Percentiles rank a stretch among this genome's conserved stretches.
phyloP scores from a whole-genome alignment of 441 rosid genomes.

The Adansonia rubrostipa region DNA sequence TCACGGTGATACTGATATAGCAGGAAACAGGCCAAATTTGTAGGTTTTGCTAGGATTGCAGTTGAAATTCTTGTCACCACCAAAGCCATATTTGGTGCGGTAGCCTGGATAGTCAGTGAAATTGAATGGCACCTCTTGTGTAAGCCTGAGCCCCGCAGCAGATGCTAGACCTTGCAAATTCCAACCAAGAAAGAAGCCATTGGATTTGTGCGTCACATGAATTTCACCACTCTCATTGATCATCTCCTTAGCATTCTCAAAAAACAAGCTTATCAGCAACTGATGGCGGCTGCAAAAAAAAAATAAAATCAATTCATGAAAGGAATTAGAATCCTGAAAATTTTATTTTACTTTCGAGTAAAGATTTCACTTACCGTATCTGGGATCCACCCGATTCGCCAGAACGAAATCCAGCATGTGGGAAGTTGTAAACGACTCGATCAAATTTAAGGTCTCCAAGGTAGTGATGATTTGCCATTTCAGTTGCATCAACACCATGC shows the following conservation, averaged over 20 bases:
- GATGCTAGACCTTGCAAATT: constrained; percentile 15
- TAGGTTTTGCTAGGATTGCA: constrained; percentile 27
- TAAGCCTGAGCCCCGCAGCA: not conserved
- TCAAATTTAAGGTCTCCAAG: constrained; percentile 22
- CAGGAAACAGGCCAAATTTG: not conserved
- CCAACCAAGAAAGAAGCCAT: constrained; percentile 33
- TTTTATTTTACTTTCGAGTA: too few relatives aligned
- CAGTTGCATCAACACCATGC: constrained; percentile 42
- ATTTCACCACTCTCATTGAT: constrained; percentile 33
- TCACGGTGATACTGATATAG: too few relatives aligned
- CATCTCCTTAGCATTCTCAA: constrained; percentile 37
- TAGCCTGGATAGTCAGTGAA: constrained; percentile 18
- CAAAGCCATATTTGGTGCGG: constrained; percentile 26
- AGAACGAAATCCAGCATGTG: constrained; percentile 43
- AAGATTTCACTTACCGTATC: not conserved
- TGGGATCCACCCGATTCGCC: not conserved
- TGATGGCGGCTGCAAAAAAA: not conserved
- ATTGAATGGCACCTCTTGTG: not conserved
- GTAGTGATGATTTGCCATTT: constrained; percentile 38
- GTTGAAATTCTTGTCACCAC: constrained; percentile 26
- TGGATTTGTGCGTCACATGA: constrained; percentile 37
- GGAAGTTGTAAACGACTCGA: constrained; percentile 52
- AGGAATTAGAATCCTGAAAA: not conserved
- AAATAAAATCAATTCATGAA: not conserved
- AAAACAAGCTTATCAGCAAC: constrained; percentile 37